phyloP scores from a whole-genome alignment of 495 filamentous ascomycete genomes.

The Talaromyces liani region DNA sequence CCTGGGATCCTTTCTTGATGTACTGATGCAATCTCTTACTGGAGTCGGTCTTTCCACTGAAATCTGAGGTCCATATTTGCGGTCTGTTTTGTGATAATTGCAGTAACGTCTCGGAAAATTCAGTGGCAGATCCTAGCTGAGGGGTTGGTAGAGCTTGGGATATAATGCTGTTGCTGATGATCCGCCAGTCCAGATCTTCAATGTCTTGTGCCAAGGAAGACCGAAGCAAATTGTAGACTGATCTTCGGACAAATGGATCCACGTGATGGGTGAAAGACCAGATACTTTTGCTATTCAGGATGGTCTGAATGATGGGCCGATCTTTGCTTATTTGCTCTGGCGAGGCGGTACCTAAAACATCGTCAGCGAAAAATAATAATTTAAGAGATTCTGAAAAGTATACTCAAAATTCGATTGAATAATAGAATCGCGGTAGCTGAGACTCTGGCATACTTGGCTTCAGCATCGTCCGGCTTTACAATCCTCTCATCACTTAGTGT shows the following conservation, averaged over 20 bases:
- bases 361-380: not conserved
- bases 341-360: conserved; percentile 32
- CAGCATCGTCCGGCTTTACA: conserved; percentile 73
- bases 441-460: conserved; percentile 76
- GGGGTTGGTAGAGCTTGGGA: conserved; percentile 56
- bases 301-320: conserved; percentile 35
- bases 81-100: conserved; percentile 55
- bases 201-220: conserved; percentile 49
- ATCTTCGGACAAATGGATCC: conserved; percentile 65
- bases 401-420: conserved; percentile 42
- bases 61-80: conserved; percentile 66
- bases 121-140: conserved; percentile 65
- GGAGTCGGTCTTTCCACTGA: conserved; percentile 58
- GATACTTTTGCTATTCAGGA: conserved; percentile 58
- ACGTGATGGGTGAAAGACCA: conserved; percentile 66
- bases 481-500: conserved; percentile 86
- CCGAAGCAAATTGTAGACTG: conserved; percentile 61
- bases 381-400: not conserved
- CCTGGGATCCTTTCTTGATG: conserved; percentile 77
- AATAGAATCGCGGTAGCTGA: conserved; percentile 49
- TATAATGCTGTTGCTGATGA: conserved; percentile 63
- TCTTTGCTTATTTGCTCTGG: conserved; percentile 46
- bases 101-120: conserved; percentile 57
- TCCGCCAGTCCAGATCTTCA: conserved; percentile 48
- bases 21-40: conserved; percentile 59